A percentile compares a stretch with the other conserved stretches of the same genome.
phyloP scores from a whole-genome alignment of 192 early-diverging fungal genomes.

The Kappamyces sp. region DNA sequence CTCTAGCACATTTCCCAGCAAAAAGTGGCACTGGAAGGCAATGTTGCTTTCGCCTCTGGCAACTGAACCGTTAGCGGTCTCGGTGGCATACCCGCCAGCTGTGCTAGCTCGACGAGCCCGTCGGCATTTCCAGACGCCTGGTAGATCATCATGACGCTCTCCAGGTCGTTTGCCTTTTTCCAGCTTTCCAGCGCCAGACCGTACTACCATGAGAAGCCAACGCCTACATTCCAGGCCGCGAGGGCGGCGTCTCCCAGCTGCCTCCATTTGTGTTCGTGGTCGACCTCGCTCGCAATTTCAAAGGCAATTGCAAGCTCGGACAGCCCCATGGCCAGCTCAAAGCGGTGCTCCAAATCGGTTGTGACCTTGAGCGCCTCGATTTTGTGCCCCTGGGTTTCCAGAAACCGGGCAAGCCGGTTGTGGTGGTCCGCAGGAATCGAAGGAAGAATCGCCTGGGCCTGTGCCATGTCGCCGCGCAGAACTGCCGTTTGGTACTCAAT shows the following conservation, averaged over 20 bases:
- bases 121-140: conserved; percentile 77
- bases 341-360: conserved; percentile 89
- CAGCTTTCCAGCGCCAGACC: conserved; percentile 87
- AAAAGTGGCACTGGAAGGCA: conserved; percentile 77
- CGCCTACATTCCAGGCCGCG: conserved; percentile 67
- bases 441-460: conserved; percentile 75
- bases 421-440: conserved; percentile 82
- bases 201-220: conserved; percentile 37
- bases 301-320: conserved; percentile 76
- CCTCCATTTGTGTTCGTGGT: conserved; percentile 93
- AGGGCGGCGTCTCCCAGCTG: conserved; percentile 85
- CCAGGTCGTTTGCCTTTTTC: conserved; percentile 78
- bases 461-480: conserved; percentile 84
- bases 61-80: conserved; percentile 23
- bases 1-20: conserved; percentile 67
- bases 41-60: conserved; percentile 83
- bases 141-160: conserved; percentile 85
- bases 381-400: conserved; percentile 83
- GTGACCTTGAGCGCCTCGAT: conserved; percentile 93
- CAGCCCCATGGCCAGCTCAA: conserved; percentile 89
- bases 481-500: conserved; percentile 99
- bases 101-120: conserved; percentile 72
- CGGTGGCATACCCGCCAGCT: conserved; percentile 46
- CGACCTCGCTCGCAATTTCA: conserved; percentile 74
- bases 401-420: conserved; percentile 88